A percentile compares a stretch with the other conserved stretches of the same genome.
Evolutionary conservation across 495 filamentous ascomycete species (phyloP).

Genomic region (Podospora comata): DNA sequence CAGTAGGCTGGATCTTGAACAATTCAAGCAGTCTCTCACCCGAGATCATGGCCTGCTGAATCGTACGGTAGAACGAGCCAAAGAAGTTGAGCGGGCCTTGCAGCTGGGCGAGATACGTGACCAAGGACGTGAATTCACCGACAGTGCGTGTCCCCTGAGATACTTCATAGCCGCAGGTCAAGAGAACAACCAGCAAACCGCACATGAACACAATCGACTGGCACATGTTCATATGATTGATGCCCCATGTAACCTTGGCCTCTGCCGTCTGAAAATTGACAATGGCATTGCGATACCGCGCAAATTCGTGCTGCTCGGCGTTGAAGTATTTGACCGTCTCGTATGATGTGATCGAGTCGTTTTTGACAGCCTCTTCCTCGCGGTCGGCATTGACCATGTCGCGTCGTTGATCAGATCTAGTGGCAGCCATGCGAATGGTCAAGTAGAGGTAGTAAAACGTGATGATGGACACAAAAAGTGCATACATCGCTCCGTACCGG

Average conservation of each 20-base stretch:
- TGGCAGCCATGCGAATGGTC: conserved; percentile 92
- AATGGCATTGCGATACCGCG: conserved; percentile 76
- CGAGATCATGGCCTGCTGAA: conserved; percentile 95
- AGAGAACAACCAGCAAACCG: conserved; percentile 73
- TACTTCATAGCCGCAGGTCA: conserved; percentile 75
- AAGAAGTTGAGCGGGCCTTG: conserved; percentile 96
- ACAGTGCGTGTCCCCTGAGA: conserved; percentile 66
- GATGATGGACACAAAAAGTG: conserved; percentile 83
- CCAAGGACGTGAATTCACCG: conserved; percentile 73
- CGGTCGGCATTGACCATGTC: conserved; percentile 92
- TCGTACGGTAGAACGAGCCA: conserved; percentile 93
- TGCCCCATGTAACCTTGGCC: conserved; percentile 80
- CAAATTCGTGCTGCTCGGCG: conserved; percentile 89
- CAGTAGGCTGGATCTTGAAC: conserved; percentile 85
- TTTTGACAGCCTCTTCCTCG: conserved; percentile 96
- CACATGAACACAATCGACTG: conserved; percentile 94
- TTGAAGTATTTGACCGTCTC: conserved; percentile 99
- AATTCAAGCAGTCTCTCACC: conserved; percentile 91
- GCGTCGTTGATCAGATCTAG: conserved; percentile 82
- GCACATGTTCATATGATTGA: conserved; percentile 89
- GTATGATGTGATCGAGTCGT: conserved; percentile 96
- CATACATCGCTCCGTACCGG: conserved; percentile 81
- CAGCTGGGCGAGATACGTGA: conserved; percentile 89
- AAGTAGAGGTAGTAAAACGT: conserved; percentile 97
- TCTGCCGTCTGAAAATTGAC: conserved; percentile 79